Evolutionary conservation across 108 stramenopile genomes (phyloP), one percentile per base, ranked within the genome.

Genomic region (Stephanodiscus triporus): DNA sequence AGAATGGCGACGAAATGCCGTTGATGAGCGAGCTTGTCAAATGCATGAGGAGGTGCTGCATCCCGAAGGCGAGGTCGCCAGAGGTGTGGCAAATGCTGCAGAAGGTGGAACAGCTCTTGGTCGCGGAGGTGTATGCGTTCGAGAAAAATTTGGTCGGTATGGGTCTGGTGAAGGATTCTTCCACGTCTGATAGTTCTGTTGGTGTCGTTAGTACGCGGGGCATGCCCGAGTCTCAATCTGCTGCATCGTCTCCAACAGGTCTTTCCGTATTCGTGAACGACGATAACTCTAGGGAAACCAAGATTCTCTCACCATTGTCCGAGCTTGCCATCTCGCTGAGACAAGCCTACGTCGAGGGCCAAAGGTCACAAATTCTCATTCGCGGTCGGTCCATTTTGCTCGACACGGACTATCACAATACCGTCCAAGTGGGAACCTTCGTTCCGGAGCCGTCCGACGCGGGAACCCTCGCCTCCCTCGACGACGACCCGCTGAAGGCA

Each of bases 341-440:
- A 50, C 83, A 75, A 66, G 67, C 82, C 27, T 92, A 89, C 72
- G 71, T 84, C 27, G 90, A 95, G 43, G 80, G 81, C 50, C 86
- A 89, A 40, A 81, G 90, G 20, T 79, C 80, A 11, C 61, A 78
- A 24, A 70, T 89, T 19, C 80, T 95, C 50, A 77, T 81, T 49
- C 53, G 76, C 23, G 94, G 90, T 20, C 68, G 91, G 59, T 62
- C 83, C 37, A 80, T 95, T n/a, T 63, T 92, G n/a, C 62, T 86
- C 13, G 73, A 80, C 37, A 82, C 83, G 30, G 94, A 95, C 78
- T 95, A 92, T 55, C 94, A 95, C 82, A 92, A 92, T 74, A 89
- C 90, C 9, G 65, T 78, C 8, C 37, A 51, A 24, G 91, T 89
- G 16, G 94, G 94, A 10, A 80, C 81, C 20, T 77, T 78, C 54